These are phyloP conservation scores for Danielia oregonensis DNA, from an alignment of 805 yeast species.

Conservation along the genomic window DNA sequence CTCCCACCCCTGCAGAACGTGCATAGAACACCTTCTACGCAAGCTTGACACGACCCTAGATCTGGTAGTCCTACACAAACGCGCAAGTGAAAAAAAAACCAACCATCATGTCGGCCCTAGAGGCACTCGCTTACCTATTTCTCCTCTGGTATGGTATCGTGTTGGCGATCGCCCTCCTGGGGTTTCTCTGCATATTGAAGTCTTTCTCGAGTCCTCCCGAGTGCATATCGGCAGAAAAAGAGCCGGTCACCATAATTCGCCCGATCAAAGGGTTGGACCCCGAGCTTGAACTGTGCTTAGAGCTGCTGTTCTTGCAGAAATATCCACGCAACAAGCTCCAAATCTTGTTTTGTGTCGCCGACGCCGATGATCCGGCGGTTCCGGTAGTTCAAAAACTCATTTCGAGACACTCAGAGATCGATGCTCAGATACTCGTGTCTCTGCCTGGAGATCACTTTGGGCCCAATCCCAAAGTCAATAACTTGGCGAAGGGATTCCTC, in stretches of 20 bases:
- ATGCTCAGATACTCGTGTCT: conserved; percentile 53
- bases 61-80: too few species aligned
- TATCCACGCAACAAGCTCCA: conserved; percentile 62
- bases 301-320: conserved; percentile 62
- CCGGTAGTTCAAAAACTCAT: conserved; percentile 51
- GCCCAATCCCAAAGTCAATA: conserved; percentile 87
- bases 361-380: conserved; percentile 58
- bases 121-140: conserved; percentile 14
- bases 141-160: conserved; percentile 40
- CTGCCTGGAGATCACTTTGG: conserved; percentile 56
- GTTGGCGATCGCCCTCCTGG: conserved; percentile 33
- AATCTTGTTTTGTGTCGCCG: conserved; percentile 73
- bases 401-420: conserved; percentile 49
- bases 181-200: conserved; percentile 35
- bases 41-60: too few species aligned
- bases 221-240: conserved; percentile 9
- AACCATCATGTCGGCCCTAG: conserved; percentile 1
- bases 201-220: conserved; percentile 25
- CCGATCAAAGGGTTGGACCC: conserved; percentile 86
- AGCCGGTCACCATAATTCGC: conserved; percentile 67
- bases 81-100: too few species aligned
- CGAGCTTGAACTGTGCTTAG: conserved; percentile 64
- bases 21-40: too few species aligned
- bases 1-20: too few species aligned
- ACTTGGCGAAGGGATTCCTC: conserved; percentile 74